Conservation (phyloP, 202 grass and related monocot genomes). For the Digitaria exilis region DNA sequence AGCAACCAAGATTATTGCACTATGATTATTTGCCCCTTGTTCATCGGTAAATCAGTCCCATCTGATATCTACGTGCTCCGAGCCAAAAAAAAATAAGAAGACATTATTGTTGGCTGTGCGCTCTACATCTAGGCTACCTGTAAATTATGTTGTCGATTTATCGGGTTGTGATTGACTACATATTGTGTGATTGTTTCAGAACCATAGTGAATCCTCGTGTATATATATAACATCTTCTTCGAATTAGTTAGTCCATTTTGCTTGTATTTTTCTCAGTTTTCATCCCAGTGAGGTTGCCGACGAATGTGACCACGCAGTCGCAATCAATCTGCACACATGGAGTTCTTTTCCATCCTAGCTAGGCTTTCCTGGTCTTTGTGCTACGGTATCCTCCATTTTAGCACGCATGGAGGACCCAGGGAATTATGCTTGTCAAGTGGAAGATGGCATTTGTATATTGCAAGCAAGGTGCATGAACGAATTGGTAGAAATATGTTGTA, state of each 20-base stretch:
- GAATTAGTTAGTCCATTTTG: background rate
- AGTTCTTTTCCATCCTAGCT: background rate
- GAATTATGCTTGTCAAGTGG: conserved; percentile 5
- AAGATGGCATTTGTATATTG: conserved; percentile 12
- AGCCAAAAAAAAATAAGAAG: conserved; percentile 10
- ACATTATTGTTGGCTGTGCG: background rate
- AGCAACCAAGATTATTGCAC: background rate
- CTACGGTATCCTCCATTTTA: background rate
- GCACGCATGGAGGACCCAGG: background rate
- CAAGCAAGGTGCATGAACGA: background rate
- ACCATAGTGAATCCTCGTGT: background rate
- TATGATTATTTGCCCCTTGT: background rate
- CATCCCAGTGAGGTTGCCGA: background rate
- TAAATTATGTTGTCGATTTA: background rate
- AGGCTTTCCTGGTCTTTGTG: background rate
- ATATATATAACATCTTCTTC: background rate
- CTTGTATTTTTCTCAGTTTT: background rate
- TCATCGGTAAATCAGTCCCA: background rate
- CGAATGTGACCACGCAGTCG: background rate
- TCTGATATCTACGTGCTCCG: background rate
- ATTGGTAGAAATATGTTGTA: background rate
- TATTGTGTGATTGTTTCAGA: background rate
- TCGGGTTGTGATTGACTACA: background rate
- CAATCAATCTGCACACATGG: background rate
- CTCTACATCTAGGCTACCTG: background rate